Evolutionary conservation across 2,329 filamentous ascomycete species (phyloP).

Genomic region (Ophiostoma himal-ulmi): DNA sequence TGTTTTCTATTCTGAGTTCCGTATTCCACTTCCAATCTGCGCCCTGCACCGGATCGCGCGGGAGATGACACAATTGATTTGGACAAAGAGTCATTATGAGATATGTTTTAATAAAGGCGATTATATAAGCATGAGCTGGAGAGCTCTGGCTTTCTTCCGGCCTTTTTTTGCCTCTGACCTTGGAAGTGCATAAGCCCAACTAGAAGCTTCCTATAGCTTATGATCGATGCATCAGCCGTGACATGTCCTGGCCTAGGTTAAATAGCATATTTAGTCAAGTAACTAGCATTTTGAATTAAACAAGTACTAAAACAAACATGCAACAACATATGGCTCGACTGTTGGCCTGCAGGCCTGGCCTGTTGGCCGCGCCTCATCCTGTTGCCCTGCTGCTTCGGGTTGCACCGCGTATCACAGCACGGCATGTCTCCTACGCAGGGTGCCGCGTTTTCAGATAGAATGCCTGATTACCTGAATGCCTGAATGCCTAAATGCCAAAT

Average conservation of each 20-base stretch:
- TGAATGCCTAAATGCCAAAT: no score
- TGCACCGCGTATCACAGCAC: slow-evolving; percentile 11
- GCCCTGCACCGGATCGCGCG: neutral
- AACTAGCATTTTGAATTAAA: neutral
- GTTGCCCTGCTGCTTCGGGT: neutral
- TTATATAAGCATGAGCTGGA: neutral
- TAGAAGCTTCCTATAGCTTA: no score
- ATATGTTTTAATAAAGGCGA: no score
- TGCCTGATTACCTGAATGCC: neutral
- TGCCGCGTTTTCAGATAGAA: neutral
- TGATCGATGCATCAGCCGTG: no score
- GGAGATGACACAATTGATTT: neutral
- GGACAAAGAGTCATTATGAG: neutral
- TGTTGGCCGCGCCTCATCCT: neutral
- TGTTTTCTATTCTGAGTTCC: neutral
- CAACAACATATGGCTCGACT: neutral
- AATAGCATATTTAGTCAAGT: no score
- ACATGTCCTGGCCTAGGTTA: no score
- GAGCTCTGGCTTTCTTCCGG: neutral
- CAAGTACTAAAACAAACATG: neutral
- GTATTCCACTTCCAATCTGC: neutral
- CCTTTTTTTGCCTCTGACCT: neutral
- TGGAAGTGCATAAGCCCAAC: no score
- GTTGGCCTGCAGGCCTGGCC: neutral
- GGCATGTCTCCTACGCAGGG: neutral